A percentile compares a stretch with the other conserved stretches of the same genome.
Conservation (phyloP, 106 monocot species). For the Dactylorhiza incarnata region DNA sequence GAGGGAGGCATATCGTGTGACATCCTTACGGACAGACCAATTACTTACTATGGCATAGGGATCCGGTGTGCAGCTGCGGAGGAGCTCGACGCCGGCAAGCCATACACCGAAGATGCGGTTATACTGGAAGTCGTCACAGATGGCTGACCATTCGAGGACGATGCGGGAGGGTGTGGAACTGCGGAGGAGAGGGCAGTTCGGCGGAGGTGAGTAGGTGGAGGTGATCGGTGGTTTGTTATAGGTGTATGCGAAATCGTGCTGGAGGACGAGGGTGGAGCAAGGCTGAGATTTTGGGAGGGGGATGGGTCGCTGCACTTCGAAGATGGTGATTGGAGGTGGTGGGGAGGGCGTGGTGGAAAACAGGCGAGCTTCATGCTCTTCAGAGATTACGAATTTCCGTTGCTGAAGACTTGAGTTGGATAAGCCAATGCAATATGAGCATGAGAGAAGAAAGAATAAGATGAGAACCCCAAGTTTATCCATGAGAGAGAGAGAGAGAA, state of each 20-base stretch:
- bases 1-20: conserved; percentile 44
- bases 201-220: no score
- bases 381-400: no score
- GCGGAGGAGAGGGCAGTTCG: conserved; percentile 35
- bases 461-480: no score
- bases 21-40: conserved; percentile 53
- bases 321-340: conserved; percentile 52
- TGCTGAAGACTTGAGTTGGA: no score
- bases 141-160: conserved; percentile 71
- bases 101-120: conserved; percentile 93
- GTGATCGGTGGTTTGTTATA: no score
- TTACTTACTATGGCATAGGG: conserved; percentile 48
- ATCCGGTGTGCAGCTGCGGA: conserved; percentile 95
- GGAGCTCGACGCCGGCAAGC: conserved; percentile 75
- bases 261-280: no score
- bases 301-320: conserved; percentile 39
- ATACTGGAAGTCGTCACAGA: conserved; percentile 73
- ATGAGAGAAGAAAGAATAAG: no score
- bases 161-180: conserved; percentile 38
- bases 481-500: no score
- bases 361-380: no score
- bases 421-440: no score
- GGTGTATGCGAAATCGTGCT: no score
- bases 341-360: conserved; percentile 58
- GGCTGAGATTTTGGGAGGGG: no score